Conservation (phyloP, 2,329 filamentous ascomycete genomes). For the Fusarium penzigii region DNA sequence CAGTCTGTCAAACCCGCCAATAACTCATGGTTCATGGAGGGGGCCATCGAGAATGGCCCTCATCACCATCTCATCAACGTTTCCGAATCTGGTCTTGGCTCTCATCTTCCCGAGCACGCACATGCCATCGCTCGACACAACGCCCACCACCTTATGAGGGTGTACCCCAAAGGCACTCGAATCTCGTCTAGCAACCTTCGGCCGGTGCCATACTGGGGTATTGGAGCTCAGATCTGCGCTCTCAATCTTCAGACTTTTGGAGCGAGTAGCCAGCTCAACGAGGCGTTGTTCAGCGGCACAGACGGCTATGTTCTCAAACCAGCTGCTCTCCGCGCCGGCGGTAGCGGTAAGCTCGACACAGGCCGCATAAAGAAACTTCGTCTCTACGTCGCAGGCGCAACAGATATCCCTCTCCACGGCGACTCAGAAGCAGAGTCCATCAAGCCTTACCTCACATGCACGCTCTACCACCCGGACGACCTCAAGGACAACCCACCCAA, state of each 20-base stretch:
- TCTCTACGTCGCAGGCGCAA: slow-evolving; percentile 63
- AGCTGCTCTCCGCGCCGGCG: slow-evolving; percentile 56
- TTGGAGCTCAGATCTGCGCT: slow-evolving; percentile 69
- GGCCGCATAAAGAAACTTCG: slow-evolving; percentile 51
- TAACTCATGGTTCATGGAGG: slow-evolving; percentile 63
- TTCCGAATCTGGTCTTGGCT: slow-evolving; percentile 60
- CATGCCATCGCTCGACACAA: slow-evolving; percentile 60
- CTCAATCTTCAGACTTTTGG: slow-evolving; percentile 72
- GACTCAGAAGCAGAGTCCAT: slow-evolving; percentile 54
- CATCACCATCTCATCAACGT: slow-evolving; percentile 70
- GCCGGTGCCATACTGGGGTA: slow-evolving; percentile 64
- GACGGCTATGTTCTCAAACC: slow-evolving; percentile 69
- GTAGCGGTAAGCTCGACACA: slow-evolving; percentile 49
- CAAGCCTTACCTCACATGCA: slow-evolving; percentile 66
- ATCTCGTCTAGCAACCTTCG: slow-evolving; percentile 67
- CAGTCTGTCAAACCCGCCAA: slow-evolving; percentile 69
- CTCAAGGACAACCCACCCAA: slow-evolving; percentile 52
- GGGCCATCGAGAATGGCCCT: slow-evolving; percentile 53
- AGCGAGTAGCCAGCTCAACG: slow-evolving; percentile 66
- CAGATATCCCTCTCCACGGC: slow-evolving; percentile 57
- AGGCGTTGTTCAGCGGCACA: slow-evolving; percentile 65
- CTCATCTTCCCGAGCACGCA: slow-evolving; percentile 49
- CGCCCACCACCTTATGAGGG: slow-evolving; percentile 66
- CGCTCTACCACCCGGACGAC: slow-evolving; percentile 59
- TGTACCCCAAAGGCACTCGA: slow-evolving; percentile 68